Conservation (phyloP, 202 grass and related monocot species). For the Zoysia matrella region DNA sequence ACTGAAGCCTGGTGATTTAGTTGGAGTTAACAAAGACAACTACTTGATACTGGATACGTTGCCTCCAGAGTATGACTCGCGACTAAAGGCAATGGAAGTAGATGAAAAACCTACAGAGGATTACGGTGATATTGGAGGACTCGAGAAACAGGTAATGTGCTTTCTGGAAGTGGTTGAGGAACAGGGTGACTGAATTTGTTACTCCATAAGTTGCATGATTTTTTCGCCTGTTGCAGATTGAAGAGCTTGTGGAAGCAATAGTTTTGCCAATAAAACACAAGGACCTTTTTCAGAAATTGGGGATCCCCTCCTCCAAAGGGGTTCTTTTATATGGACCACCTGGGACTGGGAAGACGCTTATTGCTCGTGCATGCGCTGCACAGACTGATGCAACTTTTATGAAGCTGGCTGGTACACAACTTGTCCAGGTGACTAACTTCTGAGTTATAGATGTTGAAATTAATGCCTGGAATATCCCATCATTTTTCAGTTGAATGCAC, state of each 20-base stretch:
- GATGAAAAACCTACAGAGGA: constrained; percentile 94
- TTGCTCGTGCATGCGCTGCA: constrained; percentile 92
- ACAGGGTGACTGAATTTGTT: too few relatives aligned
- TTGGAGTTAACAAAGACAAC: constrained; percentile 90
- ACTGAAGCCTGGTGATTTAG: constrained; percentile 50
- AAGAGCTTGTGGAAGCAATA: constrained; percentile 94
- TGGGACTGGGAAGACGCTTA: constrained; percentile 89
- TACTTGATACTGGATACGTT: constrained; percentile 88
- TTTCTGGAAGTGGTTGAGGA: neutral
- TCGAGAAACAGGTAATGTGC: constrained; percentile 79
- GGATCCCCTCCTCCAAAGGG: constrained; percentile 85
- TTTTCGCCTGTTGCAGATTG: constrained; percentile 57
- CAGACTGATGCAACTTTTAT: constrained; percentile 95
- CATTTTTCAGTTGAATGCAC: neutral
- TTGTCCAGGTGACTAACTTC: constrained; percentile 67
- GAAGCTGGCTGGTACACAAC: constrained; percentile 83
- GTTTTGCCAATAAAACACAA: constrained; percentile 88
- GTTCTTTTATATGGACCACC: constrained; percentile 97
- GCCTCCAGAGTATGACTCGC: constrained; percentile 85
- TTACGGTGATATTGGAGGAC: constrained; percentile 93
- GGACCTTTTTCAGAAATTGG: constrained; percentile 89
- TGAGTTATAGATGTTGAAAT: constrained; percentile 15
- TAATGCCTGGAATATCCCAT: neutral
- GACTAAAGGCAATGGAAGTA: constrained; percentile 91
- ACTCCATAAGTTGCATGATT: neutral